A percentile compares a stretch with the other conserved stretches of the same genome.
phyloP scores from a whole-genome alignment of 2,329 filamentous ascomycete genomes.

The Zalaria sp. region DNA sequence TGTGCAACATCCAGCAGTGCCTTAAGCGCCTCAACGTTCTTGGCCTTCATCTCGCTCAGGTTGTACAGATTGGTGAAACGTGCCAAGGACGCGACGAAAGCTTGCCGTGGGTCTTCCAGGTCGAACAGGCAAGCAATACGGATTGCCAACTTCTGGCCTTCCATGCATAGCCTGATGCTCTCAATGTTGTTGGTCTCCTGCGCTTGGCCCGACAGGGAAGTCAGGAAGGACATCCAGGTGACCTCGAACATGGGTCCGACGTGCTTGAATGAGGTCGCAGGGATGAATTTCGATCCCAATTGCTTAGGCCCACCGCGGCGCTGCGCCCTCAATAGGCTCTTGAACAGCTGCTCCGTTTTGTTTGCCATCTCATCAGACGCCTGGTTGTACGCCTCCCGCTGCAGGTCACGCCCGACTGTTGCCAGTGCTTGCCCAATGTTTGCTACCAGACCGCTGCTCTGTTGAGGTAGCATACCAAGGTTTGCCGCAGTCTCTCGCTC shows the following conservation, averaged over 20 bases:
- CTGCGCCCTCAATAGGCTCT: slow-evolving; percentile 81
- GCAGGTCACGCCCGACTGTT: slow-evolving; percentile 80
- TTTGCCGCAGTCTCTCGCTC: slow-evolving; percentile 83
- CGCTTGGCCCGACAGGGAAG: slow-evolving; percentile 80
- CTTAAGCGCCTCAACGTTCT: slow-evolving; percentile 91
- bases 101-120: slow-evolving; percentile 80
- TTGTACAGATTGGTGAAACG: slow-evolving; percentile 96
- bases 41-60: slow-evolving; percentile 83
- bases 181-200: slow-evolving; percentile 89
- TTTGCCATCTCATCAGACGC: slow-evolving; percentile 89
- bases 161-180: slow-evolving; percentile 81
- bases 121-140: slow-evolving; percentile 90
- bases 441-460: slow-evolving; percentile 58
- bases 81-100: slow-evolving; percentile 83
- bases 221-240: slow-evolving; percentile 98
- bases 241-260: slow-evolving; percentile 98
- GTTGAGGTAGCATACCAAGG: slow-evolving; percentile 47
- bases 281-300: slow-evolving; percentile 63
- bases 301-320: slow-evolving; percentile 56
- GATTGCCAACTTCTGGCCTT: slow-evolving; percentile 88
- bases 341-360: slow-evolving; percentile 75
- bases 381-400: slow-evolving; percentile 84
- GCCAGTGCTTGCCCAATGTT: slow-evolving; percentile 80
- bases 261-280: slow-evolving; percentile 85
- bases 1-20: slow-evolving; percentile 83